phyloP scores from a whole-genome alignment of 2,329 filamentous ascomycete species.

The Chrysoporthe cubensis region DNA sequence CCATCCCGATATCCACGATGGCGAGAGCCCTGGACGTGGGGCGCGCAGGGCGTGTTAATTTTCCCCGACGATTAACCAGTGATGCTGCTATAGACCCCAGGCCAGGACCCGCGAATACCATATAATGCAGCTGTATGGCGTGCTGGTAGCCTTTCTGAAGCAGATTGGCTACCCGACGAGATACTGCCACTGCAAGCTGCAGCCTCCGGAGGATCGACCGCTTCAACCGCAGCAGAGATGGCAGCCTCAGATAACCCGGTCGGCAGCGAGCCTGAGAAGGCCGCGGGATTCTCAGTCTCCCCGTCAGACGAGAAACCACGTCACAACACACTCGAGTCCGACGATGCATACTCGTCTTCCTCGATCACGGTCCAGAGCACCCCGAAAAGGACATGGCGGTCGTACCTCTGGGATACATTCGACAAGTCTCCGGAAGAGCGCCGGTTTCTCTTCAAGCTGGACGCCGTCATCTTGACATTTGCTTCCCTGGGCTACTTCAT shows the following conservation, averaged over 20 bases:
- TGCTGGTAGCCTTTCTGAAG: not conserved
- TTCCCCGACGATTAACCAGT: not conserved
- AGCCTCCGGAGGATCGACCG: not conserved
- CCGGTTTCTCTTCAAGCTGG: conserved; percentile 40
- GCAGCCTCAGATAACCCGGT: not conserved
- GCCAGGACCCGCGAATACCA: not conserved
- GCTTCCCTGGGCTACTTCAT: conserved; percentile 49
- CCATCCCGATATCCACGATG: conserved; percentile 12
- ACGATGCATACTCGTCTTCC: conserved; percentile 1
- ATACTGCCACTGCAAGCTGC: not conserved
- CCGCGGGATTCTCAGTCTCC: not conserved
- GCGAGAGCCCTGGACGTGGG: conserved; percentile 3
- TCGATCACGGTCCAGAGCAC: conserved; percentile 31
- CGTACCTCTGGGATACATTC: conserved; percentile 54
- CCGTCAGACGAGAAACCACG: conserved; percentile 4
- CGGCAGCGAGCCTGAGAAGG: conserved; percentile 9
- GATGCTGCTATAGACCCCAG: not conserved
- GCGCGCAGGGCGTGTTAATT: conserved; percentile 3
- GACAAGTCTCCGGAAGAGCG: conserved; percentile 41
- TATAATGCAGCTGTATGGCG: conserved; percentile 15
- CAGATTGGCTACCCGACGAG: not conserved
- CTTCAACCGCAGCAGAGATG: not conserved
- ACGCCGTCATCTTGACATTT: conserved; percentile 41
- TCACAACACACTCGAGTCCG: conserved; percentile 2
- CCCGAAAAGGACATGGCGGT: conserved; percentile 48